Base-by-base conservation (phyloP, 2,329 filamentous ascomycete genomes). In the Cryphonectria naterciae region DNA sequence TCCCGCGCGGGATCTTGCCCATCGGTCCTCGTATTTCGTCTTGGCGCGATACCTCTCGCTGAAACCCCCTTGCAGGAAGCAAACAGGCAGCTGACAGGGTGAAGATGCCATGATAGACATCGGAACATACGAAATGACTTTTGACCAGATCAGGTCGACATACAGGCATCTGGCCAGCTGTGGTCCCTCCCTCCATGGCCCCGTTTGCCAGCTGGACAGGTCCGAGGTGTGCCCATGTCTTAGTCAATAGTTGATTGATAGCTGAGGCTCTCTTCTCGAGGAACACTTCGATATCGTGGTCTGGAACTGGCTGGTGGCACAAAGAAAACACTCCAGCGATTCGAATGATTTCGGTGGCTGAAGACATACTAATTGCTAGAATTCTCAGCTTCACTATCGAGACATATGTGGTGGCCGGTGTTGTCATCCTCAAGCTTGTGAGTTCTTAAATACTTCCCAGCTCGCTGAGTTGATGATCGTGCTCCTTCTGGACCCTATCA, bases 161-260 rank as follows among this genome's bases (percentile, higher is more conserved):
- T 65, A 35, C 64, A 65, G 46, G 32, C 64, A 37, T 65, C 32
- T 52, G 19, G 17, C 64, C 32, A 56, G 64, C 54, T 35, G 25
- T 17, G 54, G 54, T 58, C 25, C 28, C 25, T 58, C 25, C 54
- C 25, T 58, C 54, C 46, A 35, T 19, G 5, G 54, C 15, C 17
- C 54, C 54, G 4, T 58, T 15, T 58, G 54, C 25, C 28, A 37
- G 54, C 54, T 43, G 54, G 54, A 39, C 4, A 25, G 0, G 52
- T 56, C 46, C 37, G 39, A 39, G 65, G 37, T 17, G 19, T 25
- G 4, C 25, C 52, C 37, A 67, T 67, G 37, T 46, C 10, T 19
- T 15, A 13, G 17, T 61, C 56, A 67, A 60, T 67, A 67, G 65
- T 67, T 32, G 46, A 43, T 28, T n/a, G 37, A 49, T 43, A 67